Percentiles rank a stretch among this genome's conserved stretches.
Conservation (phyloP, 352 stramenopile genomes). For the Vaucheria bursata region DNA sequence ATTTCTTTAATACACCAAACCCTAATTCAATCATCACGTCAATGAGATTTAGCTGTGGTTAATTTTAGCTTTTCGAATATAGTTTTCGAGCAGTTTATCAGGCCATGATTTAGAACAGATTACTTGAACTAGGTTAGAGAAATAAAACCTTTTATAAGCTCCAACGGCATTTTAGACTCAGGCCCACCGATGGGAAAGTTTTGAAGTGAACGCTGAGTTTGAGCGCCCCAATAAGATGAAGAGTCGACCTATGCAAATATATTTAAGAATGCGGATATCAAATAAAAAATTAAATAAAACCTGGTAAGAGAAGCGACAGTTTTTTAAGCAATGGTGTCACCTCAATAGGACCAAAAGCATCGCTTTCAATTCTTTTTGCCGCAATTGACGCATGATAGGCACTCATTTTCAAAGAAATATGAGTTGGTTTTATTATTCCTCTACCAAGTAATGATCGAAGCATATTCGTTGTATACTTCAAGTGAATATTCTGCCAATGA, state of each 20-base stretch:
- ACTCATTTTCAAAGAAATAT: too few relatives aligned
- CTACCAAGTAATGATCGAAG: too few relatives aligned
- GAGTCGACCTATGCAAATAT: constrained; percentile 13
- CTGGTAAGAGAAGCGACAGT: background rate
- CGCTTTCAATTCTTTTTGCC: constrained; percentile 30
- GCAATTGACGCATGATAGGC: too few relatives aligned
- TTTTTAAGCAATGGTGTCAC: background rate
- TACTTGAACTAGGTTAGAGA: too few relatives aligned
- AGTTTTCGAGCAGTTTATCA: too few relatives aligned
- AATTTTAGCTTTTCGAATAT: too few relatives aligned
- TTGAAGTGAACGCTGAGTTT: constrained; percentile 85
- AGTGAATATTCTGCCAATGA: too few relatives aligned
- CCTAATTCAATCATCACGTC: constrained; percentile 6
- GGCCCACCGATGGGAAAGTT: constrained; percentile 88
- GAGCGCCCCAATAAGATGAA: constrained; percentile 71
- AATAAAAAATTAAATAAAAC: background rate
- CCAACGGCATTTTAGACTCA: constrained; percentile 79
- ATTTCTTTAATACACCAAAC: constrained; percentile 89
- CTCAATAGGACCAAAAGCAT: constrained; percentile 40
- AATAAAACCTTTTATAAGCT: constrained; percentile 78
- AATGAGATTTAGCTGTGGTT: too few relatives aligned
- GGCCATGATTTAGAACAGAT: too few relatives aligned
- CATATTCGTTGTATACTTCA: too few relatives aligned
- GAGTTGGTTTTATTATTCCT: too few relatives aligned
- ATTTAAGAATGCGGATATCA: background rate